Percentiles rank a stretch among this genome's conserved stretches.
Conservation (phyloP, 1,139 yeast genomes). For the Yamadazyma jaroonii region DNA sequence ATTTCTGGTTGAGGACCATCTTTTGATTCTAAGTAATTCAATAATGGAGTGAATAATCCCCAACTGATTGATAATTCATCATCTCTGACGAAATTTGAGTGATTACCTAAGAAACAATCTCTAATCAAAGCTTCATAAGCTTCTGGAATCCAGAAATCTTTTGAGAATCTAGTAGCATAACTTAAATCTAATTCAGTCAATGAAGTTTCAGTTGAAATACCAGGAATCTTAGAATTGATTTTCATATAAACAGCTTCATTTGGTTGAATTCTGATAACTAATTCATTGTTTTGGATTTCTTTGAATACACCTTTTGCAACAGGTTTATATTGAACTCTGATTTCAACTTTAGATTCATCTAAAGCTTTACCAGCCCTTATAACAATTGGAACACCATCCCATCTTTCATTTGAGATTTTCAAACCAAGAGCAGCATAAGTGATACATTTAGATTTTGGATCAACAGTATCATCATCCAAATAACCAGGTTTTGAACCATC, state of each 20-base stretch:
- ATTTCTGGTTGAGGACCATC: conserved; percentile 59
- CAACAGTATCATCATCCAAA: conserved; percentile 90
- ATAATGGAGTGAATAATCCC: conserved; percentile 88
- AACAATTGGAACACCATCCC: conserved; percentile 98
- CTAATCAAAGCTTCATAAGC: conserved; percentile 95
- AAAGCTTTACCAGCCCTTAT: conserved; percentile 96
- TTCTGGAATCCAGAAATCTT: conserved; percentile 93
- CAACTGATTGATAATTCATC: conserved; percentile 95
- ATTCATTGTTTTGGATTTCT: conserved; percentile 84
- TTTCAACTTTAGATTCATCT: conserved; percentile 89
- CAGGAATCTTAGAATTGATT: conserved; percentile 91
- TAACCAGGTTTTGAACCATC: conserved; percentile 92
- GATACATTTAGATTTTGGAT: conserved; percentile 75
- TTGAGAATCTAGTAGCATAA: conserved; percentile 71
- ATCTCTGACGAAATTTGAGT: conserved; percentile 95
- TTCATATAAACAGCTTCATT: conserved; percentile 90
- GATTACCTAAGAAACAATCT: conserved; percentile 89
- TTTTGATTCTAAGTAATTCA: conserved; percentile 71
- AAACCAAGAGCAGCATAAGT: conserved; percentile 88
- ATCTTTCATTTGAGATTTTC: conserved; percentile 83
- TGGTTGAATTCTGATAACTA: conserved; percentile 93
- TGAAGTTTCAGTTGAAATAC: conserved; percentile 76
- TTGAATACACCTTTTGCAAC: conserved; percentile 81
- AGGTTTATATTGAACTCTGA: conserved; percentile 87
- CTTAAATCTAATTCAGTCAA: conserved; percentile 89